phyloP scores from a whole-genome alignment of 2,329 filamentous ascomycete species.

The Hypomyces perniciosus region DNA sequence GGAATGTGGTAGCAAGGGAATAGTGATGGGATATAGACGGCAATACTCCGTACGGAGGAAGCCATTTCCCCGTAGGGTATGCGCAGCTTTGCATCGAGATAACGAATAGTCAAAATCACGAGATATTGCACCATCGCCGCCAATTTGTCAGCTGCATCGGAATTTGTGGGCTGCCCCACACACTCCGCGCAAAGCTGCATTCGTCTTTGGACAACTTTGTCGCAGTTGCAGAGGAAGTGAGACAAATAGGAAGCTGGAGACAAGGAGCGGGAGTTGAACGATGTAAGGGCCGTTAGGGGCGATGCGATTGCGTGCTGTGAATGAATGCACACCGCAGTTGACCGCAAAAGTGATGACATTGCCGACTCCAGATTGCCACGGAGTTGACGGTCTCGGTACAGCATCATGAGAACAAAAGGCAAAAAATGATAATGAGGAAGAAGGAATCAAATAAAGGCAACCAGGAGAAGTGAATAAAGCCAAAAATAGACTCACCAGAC shows the following conservation, averaged over 20 bases:
- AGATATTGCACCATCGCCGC: conserved; percentile 55
- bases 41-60: conserved; percentile 2
- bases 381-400: too few relatives aligned
- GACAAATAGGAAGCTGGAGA: neutral
- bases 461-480: too few relatives aligned
- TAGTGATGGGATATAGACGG: conserved; percentile 7
- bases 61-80: conserved; percentile 1
- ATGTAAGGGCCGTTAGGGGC: too few relatives aligned
- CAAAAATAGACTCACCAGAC: conserved; percentile 36
- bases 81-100: neutral
- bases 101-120: conserved; percentile 38
- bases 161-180: conserved; percentile 15
- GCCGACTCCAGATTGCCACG: too few relatives aligned
- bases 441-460: too few relatives aligned
- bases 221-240: conserved; percentile 2
- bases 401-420: too few relatives aligned
- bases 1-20: neutral
- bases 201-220: conserved; percentile 5
- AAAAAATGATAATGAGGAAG: too few relatives aligned
- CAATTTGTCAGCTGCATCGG: conserved; percentile 37
- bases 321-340: too few relatives aligned
- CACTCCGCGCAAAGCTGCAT: neutral
- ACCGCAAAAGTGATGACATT: too few relatives aligned
- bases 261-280: too few relatives aligned
- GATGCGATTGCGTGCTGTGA: too few relatives aligned